phyloP scores from a whole-genome alignment of 1,284 basidiomycete species.

The Cutaneotrichosporon cavernicola region DNA sequence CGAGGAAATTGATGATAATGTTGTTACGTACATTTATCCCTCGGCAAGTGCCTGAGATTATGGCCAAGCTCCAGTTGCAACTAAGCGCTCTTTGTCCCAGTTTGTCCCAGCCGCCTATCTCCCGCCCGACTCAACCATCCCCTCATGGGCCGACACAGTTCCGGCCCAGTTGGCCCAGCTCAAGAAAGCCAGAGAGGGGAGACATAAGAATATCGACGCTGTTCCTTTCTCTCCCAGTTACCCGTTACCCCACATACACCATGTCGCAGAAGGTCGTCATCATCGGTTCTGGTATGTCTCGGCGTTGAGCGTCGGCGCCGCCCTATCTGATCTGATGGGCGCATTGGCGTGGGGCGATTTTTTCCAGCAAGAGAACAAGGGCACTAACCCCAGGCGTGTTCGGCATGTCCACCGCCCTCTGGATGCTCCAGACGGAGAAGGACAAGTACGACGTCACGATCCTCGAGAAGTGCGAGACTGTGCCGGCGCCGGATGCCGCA shows the following conservation, averaged over 20 bases:
- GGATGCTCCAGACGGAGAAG: constrained; percentile 47
- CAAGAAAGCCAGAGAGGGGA: background rate
- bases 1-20: background rate
- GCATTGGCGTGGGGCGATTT: background rate
- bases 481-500: constrained; percentile 53
- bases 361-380: background rate
- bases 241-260: background rate
- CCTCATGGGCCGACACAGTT: background rate
- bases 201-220: background rate
- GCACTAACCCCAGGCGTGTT: constrained; percentile 42
- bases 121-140: background rate
- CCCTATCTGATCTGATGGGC: no score
- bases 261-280: constrained; percentile 30
- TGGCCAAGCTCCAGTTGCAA: background rate
- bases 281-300: constrained; percentile 24
- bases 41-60: background rate
- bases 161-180: background rate
- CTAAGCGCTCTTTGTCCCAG: constrained; percentile 1
- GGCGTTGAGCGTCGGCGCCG: background rate
- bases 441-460: constrained; percentile 48
- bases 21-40: no score
- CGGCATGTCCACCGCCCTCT: constrained; percentile 52
- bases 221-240: background rate
- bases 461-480: constrained; percentile 45
- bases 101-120: constrained; percentile 2